Evolutionary conservation across 2,329 filamentous ascomycete genomes (phyloP), one percentile per base, ranked within the genome.

Genomic region (Trichoderma hamatum): DNA sequence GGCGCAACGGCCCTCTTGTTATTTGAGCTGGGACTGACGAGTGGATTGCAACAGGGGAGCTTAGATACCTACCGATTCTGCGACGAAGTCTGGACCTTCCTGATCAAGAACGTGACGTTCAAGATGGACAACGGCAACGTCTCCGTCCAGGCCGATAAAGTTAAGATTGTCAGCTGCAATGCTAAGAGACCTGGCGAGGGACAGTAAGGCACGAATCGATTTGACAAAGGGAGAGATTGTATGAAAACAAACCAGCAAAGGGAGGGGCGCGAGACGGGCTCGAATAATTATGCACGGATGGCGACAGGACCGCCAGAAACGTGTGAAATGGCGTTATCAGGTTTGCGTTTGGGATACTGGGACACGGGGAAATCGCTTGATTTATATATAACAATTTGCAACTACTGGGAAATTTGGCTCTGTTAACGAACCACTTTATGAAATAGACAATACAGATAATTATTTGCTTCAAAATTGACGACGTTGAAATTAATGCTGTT

Each of bases 51-150:
- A 65, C 56, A 97, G 95, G 96, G 96, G 59, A 96, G 96, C 78
- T 90, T 99, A 72, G 94, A 98, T 79, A 98, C 96, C 19, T 99
- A 99, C 84, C 92, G 96, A 74, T 99, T 99, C 86, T 99, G 96
- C 84, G 96, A 99, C 82, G 96, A 99, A 83, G 96, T 99, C 70
- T 99, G 96, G 96, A 99, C 96, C 1, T 99, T 99, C 80, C 88
- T 99, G 69, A 97, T 99, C 82, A 97, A 97, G 82, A 96, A 98
- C 74, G 94, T 98, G 68, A 94, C 90, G n/a, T 98, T 99, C 84
- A 99, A 99, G 83, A 91, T 98, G 83, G 95, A 98, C 75, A 93
- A 91, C 64, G 86, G 86, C 73, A 88, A 87, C 68, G 87, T 89
- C 71, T 87, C 88, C 0, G 89, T 98, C 16, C 83, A 87, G 46